These are phyloP conservation scores for Alternaria arbusti DNA, from an alignment of 2,329 filamentous ascomycete species.

Conservation along the genomic window DNA sequence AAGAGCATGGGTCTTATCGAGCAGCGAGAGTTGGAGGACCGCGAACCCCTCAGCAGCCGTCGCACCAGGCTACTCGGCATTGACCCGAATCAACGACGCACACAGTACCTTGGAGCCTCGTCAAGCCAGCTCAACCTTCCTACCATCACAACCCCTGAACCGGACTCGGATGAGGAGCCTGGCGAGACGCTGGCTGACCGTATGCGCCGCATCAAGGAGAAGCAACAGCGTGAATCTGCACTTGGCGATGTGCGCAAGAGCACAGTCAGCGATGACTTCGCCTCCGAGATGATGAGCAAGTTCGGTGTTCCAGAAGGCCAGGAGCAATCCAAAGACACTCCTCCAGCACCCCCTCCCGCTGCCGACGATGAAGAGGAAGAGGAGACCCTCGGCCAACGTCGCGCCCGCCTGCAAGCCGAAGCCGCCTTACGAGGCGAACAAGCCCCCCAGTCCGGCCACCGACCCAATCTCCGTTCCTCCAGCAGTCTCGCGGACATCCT, in stretches of 20 bases:
- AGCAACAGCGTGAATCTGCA: slow-evolving; percentile 57
- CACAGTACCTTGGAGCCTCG: slow-evolving; percentile 22
- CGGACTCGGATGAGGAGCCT: slow-evolving; percentile 49
- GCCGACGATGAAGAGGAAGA: slow-evolving; percentile 53
- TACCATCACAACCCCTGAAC: slow-evolving; percentile 34
- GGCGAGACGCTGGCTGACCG: slow-evolving; percentile 73
- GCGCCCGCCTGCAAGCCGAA: slow-evolving; percentile 74
- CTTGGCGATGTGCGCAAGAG: slow-evolving; percentile 48
- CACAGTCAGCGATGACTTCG: slow-evolving; percentile 70
- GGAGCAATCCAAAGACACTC: slow-evolving; percentile 27
- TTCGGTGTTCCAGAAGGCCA: slow-evolving; percentile 36
- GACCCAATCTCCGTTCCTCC: slow-evolving; percentile 49
- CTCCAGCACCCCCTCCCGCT: slow-evolving; percentile 29
- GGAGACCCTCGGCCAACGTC: slow-evolving; percentile 80
- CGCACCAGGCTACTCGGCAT: slow-evolving; percentile 76
- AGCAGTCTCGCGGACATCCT: slow-evolving; percentile 69
- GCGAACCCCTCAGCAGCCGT: slow-evolving; percentile 82
- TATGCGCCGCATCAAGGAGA: slow-evolving; percentile 67
- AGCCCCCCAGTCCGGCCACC: slow-evolving; percentile 26
- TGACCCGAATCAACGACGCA: slow-evolving; percentile 31
- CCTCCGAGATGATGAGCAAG: slow-evolving; percentile 68
- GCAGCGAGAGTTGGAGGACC: slow-evolving; percentile 85
- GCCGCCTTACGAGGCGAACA: slow-evolving; percentile 59
- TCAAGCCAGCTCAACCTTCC: slow-evolving; percentile 38
- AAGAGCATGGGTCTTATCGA: slow-evolving; percentile 78